Evolutionary conservation across 2,329 filamentous ascomycete genomes (phyloP).

Genomic region (Periconia macrospinosa): DNA sequence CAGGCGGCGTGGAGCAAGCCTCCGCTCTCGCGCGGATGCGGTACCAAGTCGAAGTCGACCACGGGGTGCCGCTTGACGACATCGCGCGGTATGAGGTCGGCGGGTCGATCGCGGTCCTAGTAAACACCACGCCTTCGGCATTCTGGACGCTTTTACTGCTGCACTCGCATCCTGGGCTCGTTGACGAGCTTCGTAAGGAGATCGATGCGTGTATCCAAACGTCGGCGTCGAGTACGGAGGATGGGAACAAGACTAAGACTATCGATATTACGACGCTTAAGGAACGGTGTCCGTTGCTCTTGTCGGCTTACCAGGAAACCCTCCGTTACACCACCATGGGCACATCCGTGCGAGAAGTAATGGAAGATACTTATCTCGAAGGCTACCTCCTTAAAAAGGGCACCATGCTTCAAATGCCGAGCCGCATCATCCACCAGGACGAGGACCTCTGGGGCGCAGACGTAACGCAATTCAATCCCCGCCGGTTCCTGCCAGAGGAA

Average conservation of each 20-base stretch:
- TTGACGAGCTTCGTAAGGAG: slow-evolving; percentile 29
- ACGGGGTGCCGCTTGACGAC: slow-evolving; percentile 36
- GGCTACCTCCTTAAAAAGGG: slow-evolving; percentile 37
- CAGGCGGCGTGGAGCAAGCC: slow-evolving; percentile 28
- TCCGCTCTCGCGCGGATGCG: slow-evolving; percentile 30
- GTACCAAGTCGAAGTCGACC: slow-evolving; percentile 28
- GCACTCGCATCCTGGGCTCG: slow-evolving; percentile 30
- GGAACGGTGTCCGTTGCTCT: slow-evolving; percentile 39
- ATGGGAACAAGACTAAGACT: slow-evolving; percentile 1
- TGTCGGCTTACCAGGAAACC: slow-evolving; percentile 45
- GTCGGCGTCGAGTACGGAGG: slow-evolving; percentile 1
- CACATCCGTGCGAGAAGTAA: slow-evolving; percentile 31
- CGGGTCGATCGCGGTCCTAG: slow-evolving; percentile 37
- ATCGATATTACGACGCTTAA: slow-evolving; percentile 38
- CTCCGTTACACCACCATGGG: slow-evolving; percentile 41
- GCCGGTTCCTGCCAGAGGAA: slow-evolving; percentile 23
- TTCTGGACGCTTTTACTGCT: slow-evolving; percentile 45
- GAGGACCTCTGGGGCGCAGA: slow-evolving; percentile 30
- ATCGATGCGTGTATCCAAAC: background rate
- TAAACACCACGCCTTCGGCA: slow-evolving; percentile 39
- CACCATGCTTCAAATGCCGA: slow-evolving; percentile 32
- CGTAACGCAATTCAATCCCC: slow-evolving; percentile 29
- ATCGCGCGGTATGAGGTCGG: slow-evolving; percentile 44
- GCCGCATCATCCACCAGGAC: slow-evolving; percentile 25
- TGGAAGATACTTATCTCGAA: slow-evolving; percentile 34